phyloP scores from a whole-genome alignment of 495 filamentous ascomycete species.

The Penicillium arizonense region DNA sequence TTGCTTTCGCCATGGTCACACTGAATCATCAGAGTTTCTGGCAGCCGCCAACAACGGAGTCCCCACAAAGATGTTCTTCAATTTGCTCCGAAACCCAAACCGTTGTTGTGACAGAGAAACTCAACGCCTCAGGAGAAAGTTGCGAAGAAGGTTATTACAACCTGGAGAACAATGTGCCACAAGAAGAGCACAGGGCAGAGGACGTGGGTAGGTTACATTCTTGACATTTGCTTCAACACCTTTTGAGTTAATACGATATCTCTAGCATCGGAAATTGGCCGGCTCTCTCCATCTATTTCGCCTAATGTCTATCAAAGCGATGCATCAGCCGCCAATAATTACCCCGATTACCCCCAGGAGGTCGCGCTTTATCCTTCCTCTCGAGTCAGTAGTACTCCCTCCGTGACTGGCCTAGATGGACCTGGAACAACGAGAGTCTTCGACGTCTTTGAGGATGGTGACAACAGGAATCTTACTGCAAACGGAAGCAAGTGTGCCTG shows the following conservation, averaged over 20 bases:
- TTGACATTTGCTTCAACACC: not conserved
- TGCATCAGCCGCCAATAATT: conserved; percentile 2
- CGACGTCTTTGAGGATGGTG: conserved; percentile 12
- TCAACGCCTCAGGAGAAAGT: not conserved
- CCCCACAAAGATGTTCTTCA: too few species aligned
- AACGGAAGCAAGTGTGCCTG: not conserved
- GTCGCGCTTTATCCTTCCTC: conserved; percentile 12
- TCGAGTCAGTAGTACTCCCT: conserved; percentile 9
- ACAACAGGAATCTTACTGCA: not conserved
- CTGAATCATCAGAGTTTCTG: too few species aligned
- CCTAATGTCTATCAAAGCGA: not conserved
- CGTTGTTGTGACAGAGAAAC: not conserved
- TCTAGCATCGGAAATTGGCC: conserved; percentile 3
- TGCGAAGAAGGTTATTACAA: not conserved
- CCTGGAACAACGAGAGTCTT: conserved; percentile 11
- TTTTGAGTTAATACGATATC: not conserved
- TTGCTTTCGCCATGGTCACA: too few species aligned
- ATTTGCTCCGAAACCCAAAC: too few species aligned
- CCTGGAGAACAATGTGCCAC: not conserved
- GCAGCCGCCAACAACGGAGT: too few species aligned
- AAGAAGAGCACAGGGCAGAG: not conserved
- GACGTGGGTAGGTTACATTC: conserved; percentile 4
- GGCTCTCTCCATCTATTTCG: not conserved
- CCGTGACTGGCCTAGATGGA: conserved; percentile 9
- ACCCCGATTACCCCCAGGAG: conserved; percentile 12